Conservation (phyloP, 2,329 filamentous ascomycete genomes). For the Penicillium italicum region DNA sequence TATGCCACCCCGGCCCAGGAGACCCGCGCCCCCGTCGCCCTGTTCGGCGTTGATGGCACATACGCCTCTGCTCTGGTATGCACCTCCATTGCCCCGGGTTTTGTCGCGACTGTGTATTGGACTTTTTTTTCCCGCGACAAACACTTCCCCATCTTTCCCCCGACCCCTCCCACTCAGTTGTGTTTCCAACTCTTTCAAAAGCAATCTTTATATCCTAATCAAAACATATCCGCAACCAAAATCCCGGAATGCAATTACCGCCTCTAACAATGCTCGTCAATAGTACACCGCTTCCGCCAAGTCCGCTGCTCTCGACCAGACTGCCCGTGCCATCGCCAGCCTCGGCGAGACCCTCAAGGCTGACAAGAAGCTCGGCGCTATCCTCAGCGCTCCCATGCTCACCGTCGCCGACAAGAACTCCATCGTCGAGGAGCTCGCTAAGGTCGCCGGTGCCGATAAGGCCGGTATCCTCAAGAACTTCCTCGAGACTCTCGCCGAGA, state of each 20-base stretch:
- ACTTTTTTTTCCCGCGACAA: constrained; percentile 3
- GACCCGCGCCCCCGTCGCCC: constrained; percentile 78
- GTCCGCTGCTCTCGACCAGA: constrained; percentile 76
- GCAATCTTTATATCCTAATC: constrained; percentile 7
- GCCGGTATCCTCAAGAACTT: constrained; percentile 89
- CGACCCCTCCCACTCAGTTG: constrained; percentile 18
- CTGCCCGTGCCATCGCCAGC: constrained; percentile 71
- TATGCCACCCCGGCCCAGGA: constrained; percentile 69
- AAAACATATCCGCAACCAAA: not conserved
- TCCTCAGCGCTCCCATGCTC: constrained; percentile 80
- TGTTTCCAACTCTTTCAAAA: constrained; percentile 14
- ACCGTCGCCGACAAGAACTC: constrained; percentile 73
- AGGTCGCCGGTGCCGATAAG: constrained; percentile 70
- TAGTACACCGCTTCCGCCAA: constrained; percentile 97
- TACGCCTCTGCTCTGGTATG: constrained; percentile 98
- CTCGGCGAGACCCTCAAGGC: constrained; percentile 71
- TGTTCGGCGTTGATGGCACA: constrained; percentile 95
- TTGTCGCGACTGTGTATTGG: constrained; percentile 2
- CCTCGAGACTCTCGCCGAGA: constrained; percentile 82
- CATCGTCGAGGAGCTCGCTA: constrained; percentile 83
- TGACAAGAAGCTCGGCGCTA: constrained; percentile 73
- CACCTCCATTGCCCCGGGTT: constrained; percentile 14
- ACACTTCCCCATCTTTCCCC: constrained; percentile 12
- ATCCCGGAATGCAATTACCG: not conserved
- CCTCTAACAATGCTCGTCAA: constrained; percentile 7